These are phyloP conservation scores for Aspergillus hiratsukae DNA, from an alignment of 2,329 filamentous ascomycete species.

Conservation along the genomic window DNA sequence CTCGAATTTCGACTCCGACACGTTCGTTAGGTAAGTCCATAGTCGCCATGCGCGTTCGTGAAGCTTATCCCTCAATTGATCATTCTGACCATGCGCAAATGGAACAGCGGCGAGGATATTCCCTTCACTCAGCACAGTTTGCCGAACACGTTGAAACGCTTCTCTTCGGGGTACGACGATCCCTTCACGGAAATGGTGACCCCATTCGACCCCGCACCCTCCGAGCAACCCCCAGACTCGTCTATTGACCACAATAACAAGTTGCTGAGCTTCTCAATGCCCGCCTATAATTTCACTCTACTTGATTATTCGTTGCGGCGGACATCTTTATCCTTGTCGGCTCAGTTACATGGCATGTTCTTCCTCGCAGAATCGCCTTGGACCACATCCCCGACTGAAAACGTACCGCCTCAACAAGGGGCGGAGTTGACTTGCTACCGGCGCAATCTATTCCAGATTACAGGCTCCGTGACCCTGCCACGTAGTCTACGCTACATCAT, in stretches of 20 bases:
- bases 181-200: slow-evolving; percentile 50
- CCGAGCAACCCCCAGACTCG: slow-evolving; percentile 50
- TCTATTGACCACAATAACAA: slow-evolving; percentile 64
- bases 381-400: slow-evolving; percentile 52
- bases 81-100: background rate
- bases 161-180: slow-evolving; percentile 45
- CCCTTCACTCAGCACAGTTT: slow-evolving; percentile 43
- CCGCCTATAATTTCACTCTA: slow-evolving; percentile 56
- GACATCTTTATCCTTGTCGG: slow-evolving; percentile 54
- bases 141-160: slow-evolving; percentile 44
- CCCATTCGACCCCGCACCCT: slow-evolving; percentile 39
- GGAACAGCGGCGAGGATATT: slow-evolving; percentile 48
- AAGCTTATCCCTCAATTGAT: background rate
- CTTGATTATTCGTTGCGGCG: slow-evolving; percentile 57
- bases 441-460: slow-evolving; percentile 93
- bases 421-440: slow-evolving; percentile 89
- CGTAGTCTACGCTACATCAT: slow-evolving; percentile 73
- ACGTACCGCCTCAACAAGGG: slow-evolving; percentile 50
- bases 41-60: background rate
- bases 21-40: slow-evolving; percentile 53
- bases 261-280: slow-evolving; percentile 68
- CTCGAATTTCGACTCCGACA: slow-evolving; percentile 57
- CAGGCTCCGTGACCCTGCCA: slow-evolving; percentile 78
- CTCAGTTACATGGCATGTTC: slow-evolving; percentile 66
- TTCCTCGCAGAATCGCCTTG: slow-evolving; percentile 63